Conservation (phyloP, 371 early-diverging fungal species). For the Lichtheimia ornata region DNA sequence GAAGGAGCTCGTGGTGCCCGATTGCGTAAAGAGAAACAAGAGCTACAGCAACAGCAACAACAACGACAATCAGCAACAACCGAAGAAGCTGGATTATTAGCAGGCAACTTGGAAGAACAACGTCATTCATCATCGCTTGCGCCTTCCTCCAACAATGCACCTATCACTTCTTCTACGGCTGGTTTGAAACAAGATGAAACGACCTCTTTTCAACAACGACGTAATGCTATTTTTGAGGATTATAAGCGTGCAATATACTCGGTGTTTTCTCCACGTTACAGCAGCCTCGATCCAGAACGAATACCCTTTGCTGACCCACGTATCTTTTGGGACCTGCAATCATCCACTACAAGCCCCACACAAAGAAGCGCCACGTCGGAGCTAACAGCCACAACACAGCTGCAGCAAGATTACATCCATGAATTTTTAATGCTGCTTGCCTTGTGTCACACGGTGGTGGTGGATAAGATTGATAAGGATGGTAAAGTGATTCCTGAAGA, state of each 20-base stretch:
- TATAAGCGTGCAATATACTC: conserved; percentile 60
- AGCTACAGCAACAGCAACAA: conserved; percentile 10
- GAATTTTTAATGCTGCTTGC: conserved; percentile 88
- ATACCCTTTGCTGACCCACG: conserved; percentile 87
- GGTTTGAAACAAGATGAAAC: conserved; percentile 7
- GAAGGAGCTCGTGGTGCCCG: conserved; percentile 60
- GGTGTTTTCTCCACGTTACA: conserved; percentile 73
- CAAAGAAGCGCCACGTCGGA: conserved; percentile 2
- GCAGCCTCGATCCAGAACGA: conserved; percentile 62
- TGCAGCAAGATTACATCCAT: conserved; percentile 29
- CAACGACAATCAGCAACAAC: conserved; percentile 6
- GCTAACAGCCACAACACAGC: not conserved
- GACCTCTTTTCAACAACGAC: conserved; percentile 8
- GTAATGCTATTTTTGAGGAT: conserved; percentile 51
- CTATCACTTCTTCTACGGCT: not conserved
- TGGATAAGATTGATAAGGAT: conserved; percentile 67
- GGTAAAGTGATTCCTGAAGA: conserved; percentile 44
- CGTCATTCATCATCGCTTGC: not conserved
- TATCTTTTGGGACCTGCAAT: conserved; percentile 67
- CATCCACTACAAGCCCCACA: conserved; percentile 6
- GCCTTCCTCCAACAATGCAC: not conserved
- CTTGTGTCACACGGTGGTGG: conserved; percentile 92
- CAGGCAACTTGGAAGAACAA: not conserved
- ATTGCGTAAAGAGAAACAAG: conserved; percentile 41
- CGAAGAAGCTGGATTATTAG: conserved; percentile 10